Evolutionary conservation across 495 filamentous ascomycete species (phyloP).

Genomic region (Lophium mytilinum): DNA sequence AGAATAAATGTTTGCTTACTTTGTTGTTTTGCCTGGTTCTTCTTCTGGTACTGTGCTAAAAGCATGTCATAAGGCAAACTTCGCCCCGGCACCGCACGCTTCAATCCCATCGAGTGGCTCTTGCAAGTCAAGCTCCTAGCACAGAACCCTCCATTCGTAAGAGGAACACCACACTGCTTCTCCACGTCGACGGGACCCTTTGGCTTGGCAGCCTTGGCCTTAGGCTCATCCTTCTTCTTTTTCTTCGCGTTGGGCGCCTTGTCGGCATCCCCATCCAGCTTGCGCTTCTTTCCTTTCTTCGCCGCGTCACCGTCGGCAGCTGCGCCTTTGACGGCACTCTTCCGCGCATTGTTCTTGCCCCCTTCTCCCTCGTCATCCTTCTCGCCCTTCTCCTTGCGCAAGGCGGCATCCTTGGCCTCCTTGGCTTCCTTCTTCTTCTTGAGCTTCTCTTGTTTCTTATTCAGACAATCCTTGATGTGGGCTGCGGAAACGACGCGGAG

Average conservation of each 20-base stretch:
- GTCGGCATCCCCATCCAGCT: constrained; percentile 65
- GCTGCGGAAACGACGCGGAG: constrained; percentile 26
- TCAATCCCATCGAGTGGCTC: constrained; percentile 92
- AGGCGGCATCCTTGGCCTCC: constrained; percentile 44
- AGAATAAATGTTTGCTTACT: constrained; percentile 46
- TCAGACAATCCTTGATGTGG: constrained; percentile 37
- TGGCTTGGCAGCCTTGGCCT: constrained; percentile 76
- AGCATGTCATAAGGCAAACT: constrained; percentile 93
- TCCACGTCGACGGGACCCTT: constrained; percentile 97
- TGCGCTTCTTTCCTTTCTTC: constrained; percentile 86
- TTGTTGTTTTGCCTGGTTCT: constrained; percentile 96
- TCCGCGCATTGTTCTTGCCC: constrained; percentile 32
- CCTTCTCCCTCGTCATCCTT: constrained; percentile 26
- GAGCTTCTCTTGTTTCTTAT: constrained; percentile 42
- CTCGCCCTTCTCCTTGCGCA: constrained; percentile 36
- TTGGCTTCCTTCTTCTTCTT: constrained; percentile 43
- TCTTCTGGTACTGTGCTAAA: constrained; percentile 91
- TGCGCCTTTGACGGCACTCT: constrained; percentile 57
- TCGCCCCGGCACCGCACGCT: constrained; percentile 80
- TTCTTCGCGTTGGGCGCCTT: constrained; percentile 78
- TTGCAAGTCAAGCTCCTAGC: constrained; percentile 93
- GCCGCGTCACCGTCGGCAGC: constrained; percentile 49
- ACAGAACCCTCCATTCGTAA: constrained; percentile 78
- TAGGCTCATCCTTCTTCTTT: constrained; percentile 88
- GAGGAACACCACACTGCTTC: constrained; percentile 86